Percentiles rank a stretch among this genome's conserved stretches.
Evolutionary conservation across 2,329 filamentous ascomycete species (phyloP).

Genomic region (Dendryphion nanum): DNA sequence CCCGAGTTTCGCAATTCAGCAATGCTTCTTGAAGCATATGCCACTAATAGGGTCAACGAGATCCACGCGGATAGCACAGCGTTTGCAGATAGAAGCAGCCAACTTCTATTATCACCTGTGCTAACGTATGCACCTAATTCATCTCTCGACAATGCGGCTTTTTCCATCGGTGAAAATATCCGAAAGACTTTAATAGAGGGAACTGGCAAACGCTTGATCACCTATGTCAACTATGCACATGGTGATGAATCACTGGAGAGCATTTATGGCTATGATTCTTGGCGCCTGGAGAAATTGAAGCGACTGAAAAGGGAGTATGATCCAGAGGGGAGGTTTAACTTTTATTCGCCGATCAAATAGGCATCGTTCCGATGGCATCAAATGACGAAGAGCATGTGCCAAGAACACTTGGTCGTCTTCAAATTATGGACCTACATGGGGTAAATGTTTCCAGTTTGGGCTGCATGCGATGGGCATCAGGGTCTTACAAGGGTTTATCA

Average conservation of each 20-base stretch:
- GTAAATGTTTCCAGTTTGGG: too few relatives aligned
- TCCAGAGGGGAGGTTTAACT: conserved; percentile 28
- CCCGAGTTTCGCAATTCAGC: conserved; percentile 7
- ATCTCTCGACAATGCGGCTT: conserved; percentile 12
- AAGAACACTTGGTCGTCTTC: too few relatives aligned
- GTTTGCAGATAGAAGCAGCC: conserved; percentile 14
- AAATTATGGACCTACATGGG: too few relatives aligned
- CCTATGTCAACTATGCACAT: conserved; percentile 36
- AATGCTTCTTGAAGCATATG: conserved; percentile 19
- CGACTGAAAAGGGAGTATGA: conserved; percentile 34
- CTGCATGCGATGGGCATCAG: too few relatives aligned
- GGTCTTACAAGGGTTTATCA: too few relatives aligned
- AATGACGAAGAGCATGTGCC: too few relatives aligned
- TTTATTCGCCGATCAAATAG: conserved; percentile 23
- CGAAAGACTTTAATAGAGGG: conserved; percentile 11
- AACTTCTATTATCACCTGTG: conserved; percentile 12
- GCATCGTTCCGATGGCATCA: too few relatives aligned
- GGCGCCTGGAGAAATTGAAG: conserved; percentile 31
- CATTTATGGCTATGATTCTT: conserved; percentile 34
- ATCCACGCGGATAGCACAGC: conserved; percentile 16
- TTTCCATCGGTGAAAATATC: conserved; percentile 9
- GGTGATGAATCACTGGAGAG: conserved; percentile 27
- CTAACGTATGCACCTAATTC: conserved; percentile 14
- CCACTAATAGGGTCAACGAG: conserved; percentile 11
- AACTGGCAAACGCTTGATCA: conserved; percentile 7